These are phyloP conservation scores for Globisporangium paddicum DNA, from an alignment of 352 stramenopile species.

Conservation along the genomic window DNA sequence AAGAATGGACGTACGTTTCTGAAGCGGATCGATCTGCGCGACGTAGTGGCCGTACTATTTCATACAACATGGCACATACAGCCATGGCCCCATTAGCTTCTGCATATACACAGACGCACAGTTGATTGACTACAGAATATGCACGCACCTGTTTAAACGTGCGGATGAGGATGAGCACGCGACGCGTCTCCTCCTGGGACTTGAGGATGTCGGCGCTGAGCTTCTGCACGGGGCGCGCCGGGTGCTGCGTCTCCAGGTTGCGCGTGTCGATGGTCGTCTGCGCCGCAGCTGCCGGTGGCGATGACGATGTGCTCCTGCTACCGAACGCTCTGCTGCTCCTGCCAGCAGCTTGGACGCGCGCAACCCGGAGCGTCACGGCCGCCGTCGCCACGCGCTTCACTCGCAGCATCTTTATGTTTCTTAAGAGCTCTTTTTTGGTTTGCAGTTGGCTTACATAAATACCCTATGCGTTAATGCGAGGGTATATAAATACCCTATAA, in stretches of 20 bases:
- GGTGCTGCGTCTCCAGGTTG: conserved; percentile 14
- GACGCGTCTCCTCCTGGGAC: conserved; percentile 82
- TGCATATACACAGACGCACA: background rate
- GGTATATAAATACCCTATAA: no score
- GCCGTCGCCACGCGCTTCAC: background rate
- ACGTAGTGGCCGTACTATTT: conserved; percentile 79
- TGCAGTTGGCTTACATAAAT: no score
- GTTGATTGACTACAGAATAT: no score
- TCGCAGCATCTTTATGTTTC: conserved; percentile 19
- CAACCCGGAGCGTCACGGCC: conserved; percentile 1
- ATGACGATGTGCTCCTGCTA: background rate
- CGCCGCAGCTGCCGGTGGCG: background rate
- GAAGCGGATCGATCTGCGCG: conserved; percentile 84
- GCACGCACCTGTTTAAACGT: conserved; percentile 78
- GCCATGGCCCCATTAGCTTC: background rate
- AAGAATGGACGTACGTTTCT: conserved; percentile 65
- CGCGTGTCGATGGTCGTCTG: conserved; percentile 9
- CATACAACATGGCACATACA: background rate
- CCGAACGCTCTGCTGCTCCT: background rate
- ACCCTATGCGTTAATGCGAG: no score
- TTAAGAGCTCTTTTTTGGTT: no score
- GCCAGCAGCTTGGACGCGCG: background rate
- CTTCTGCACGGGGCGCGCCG: conserved; percentile 35
- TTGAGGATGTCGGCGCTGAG: conserved; percentile 76
- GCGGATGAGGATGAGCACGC: conserved; percentile 78